These are phyloP conservation scores for Monosporascus ibericus DNA, from an alignment of 2,329 filamentous ascomycete species.

Conservation along the genomic window DNA sequence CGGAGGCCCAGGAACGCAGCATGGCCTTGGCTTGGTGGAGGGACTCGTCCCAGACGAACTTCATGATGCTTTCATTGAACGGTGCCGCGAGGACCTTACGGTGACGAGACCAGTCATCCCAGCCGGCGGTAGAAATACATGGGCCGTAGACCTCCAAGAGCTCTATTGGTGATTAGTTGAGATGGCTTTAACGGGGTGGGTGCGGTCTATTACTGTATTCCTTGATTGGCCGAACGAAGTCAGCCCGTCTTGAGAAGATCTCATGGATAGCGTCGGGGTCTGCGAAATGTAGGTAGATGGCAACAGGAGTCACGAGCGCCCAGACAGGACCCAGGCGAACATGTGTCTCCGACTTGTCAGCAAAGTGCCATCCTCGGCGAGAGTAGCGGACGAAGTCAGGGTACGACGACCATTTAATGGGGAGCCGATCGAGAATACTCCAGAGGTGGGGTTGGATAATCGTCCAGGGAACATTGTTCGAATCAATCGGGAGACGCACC, in stretches of 20 bases:
- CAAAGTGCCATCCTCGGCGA: slow-evolving; percentile 18
- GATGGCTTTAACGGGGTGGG: neutral
- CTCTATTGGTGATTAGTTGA: slow-evolving; percentile 8
- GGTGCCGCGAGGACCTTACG: slow-evolving; percentile 20
- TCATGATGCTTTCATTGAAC: slow-evolving; percentile 23
- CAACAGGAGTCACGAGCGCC: slow-evolving; percentile 17
- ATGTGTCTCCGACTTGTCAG: slow-evolving; percentile 6
- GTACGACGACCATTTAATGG: slow-evolving; percentile 15
- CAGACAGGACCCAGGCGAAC: slow-evolving; percentile 16
- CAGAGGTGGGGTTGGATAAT: slow-evolving; percentile 16
- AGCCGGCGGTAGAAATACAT: slow-evolving; percentile 20
- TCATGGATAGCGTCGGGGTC: slow-evolving; percentile 18
- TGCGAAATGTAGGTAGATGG: slow-evolving; percentile 13
- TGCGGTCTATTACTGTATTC: slow-evolving; percentile 9
- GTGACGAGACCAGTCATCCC: slow-evolving; percentile 25
- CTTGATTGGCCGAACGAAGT: slow-evolving; percentile 16
- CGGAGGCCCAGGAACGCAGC: slow-evolving; percentile 11
- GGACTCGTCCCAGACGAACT: slow-evolving; percentile 23
- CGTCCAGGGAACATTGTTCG: neutral
- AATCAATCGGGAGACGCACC: neutral
- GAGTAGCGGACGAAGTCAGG: slow-evolving; percentile 18
- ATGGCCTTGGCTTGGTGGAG: slow-evolving; percentile 18
- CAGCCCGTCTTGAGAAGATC: slow-evolving; percentile 11
- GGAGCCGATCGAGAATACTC: slow-evolving; percentile 14
- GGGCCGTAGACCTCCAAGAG: slow-evolving; percentile 23